Conservation (phyloP, 2,329 filamentous ascomycete genomes). For the Esteya vermicola region DNA sequence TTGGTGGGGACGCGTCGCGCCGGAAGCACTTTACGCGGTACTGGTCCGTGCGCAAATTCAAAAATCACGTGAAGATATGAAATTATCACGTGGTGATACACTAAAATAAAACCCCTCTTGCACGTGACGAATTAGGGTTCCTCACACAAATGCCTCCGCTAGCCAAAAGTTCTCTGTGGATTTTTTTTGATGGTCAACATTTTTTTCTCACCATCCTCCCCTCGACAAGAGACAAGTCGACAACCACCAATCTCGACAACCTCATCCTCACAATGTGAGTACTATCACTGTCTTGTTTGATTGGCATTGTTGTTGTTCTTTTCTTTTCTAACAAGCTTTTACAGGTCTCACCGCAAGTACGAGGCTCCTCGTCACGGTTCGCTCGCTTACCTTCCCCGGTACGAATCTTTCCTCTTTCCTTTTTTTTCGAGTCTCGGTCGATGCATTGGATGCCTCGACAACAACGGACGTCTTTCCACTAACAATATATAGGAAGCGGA, state of each 20-base stretch:
- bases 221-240: constrained; percentile 1
- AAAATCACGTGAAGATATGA: background rate
- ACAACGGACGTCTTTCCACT: constrained; percentile 1
- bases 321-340: constrained; percentile 10
- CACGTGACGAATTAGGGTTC: constrained; percentile 10
- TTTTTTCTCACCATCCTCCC: constrained; percentile 4
- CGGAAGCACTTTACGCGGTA: background rate
- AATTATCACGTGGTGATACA: background rate
- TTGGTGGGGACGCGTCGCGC: constrained; percentile 10
- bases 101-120: background rate
- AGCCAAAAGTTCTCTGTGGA: constrained; percentile 5
- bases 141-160: constrained; percentile 7
- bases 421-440: too few species aligned
- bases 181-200: constrained; percentile 3
- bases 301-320: background rate
- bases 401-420: too few species aligned
- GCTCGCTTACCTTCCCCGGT: constrained; percentile 61
- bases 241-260: constrained; percentile 1
- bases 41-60: background rate
- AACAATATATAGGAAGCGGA: constrained; percentile 11
- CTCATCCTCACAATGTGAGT: constrained; percentile 3
- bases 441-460: too few species aligned
- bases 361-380: constrained; percentile 92
- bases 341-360: constrained; percentile 41
- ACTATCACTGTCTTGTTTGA: too few species aligned